A percentile compares a stretch with the other conserved stretches of the same genome.
Evolutionary conservation across 371 early-diverging fungal species (phyloP).

Genomic region (Mucor mucedo): DNA sequence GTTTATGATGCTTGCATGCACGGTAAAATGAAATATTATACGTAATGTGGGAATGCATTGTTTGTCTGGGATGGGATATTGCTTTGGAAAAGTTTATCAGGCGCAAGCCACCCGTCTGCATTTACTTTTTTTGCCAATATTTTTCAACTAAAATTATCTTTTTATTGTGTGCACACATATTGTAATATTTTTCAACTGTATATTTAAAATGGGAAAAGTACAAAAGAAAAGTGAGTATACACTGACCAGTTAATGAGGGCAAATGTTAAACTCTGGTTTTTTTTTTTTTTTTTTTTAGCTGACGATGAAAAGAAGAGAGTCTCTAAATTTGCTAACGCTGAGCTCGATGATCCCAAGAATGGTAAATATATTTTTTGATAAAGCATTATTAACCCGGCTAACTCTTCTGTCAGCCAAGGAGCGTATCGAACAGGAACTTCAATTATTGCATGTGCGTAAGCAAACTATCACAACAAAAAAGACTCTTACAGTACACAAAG

Average conservation of each 20-base stretch:
- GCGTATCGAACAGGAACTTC: constrained; percentile 33
- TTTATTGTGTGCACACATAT: background rate
- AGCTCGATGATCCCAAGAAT: constrained; percentile 16
- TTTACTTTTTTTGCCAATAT: constrained; percentile 4
- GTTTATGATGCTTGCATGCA: too few species aligned
- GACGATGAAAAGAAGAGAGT: constrained; percentile 1
- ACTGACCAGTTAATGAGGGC: background rate
- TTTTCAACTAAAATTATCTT: background rate
- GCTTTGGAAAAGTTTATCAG: background rate
- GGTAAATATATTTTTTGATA: background rate
- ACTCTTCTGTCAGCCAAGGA: constrained; percentile 27
- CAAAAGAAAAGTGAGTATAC: constrained; percentile 18
- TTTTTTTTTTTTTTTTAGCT: background rate
- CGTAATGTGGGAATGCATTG: too few species aligned
- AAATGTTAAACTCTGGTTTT: too few species aligned
- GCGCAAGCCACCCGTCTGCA: constrained; percentile 9
- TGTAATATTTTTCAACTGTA: background rate
- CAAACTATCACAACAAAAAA: constrained; percentile 23
- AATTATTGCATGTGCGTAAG: constrained; percentile 27
- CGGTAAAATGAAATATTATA: too few species aligned
- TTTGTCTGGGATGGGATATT: too few species aligned
- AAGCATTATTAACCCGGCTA: background rate
- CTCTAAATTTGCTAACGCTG: constrained; percentile 16
- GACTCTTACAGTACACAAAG: constrained; percentile 23
- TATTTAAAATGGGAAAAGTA: constrained; percentile 18